Percentiles rank a stretch among this genome's conserved stretches.
phyloP scores from a whole-genome alignment of 208 protist species.

The Leishmania mexicana region DNA sequence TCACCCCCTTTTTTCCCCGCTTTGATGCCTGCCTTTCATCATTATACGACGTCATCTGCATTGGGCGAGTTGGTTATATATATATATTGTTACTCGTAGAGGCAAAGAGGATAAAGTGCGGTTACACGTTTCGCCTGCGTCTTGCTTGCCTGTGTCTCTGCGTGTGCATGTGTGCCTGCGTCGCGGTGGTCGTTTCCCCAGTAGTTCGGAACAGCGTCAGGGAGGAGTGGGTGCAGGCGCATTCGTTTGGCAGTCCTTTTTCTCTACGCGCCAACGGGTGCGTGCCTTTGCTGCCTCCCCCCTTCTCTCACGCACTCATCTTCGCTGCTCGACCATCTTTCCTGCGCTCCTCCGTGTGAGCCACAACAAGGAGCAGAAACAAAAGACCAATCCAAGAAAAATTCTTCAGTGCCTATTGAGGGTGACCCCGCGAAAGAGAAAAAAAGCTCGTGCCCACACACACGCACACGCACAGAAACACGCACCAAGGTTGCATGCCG shows the following conservation, averaged over 20 bases:
- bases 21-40: background rate
- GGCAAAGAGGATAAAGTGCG: background rate
- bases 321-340: too few species aligned
- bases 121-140: background rate
- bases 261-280: background rate
- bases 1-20: background rate
- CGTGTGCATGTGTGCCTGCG: background rate
- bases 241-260: background rate
- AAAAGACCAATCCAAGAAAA: background rate
- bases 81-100: background rate
- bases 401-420: background rate
- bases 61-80: background rate
- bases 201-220: background rate
- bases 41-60: background rate
- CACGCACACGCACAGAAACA: background rate
- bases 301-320: background rate
- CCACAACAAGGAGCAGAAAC: background rate
- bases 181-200: background rate
- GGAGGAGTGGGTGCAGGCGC: background rate
- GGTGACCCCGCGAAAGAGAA: background rate
- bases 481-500: background rate
- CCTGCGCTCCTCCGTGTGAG: background rate
- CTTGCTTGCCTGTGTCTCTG: background rate
- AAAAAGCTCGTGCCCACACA: background rate
- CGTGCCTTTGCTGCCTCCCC: background rate